A percentile compares a stretch with the other conserved stretches of the same genome.
Conservation (phyloP, 2,329 filamentous ascomycete genomes). For the Chrysoporthe deuterocubensis region DNA sequence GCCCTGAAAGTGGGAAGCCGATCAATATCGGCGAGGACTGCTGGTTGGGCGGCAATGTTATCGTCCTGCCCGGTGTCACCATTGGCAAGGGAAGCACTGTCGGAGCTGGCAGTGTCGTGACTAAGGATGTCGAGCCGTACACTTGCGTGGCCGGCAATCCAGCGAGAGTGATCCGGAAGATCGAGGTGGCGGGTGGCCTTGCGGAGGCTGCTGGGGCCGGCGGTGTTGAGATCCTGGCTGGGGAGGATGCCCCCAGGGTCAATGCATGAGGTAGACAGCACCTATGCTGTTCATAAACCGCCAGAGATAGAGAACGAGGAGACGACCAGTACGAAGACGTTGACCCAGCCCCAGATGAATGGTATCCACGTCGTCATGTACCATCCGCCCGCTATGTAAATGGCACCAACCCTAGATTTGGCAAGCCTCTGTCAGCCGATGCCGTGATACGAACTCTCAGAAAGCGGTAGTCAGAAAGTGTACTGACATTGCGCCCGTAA, state of each 20-base stretch:
- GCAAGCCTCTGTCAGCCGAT: constrained; percentile 19
- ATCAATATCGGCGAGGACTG: constrained; percentile 81
- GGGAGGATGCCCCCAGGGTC: constrained; percentile 21
- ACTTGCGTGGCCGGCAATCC: constrained; percentile 70
- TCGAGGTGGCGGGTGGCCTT: constrained; percentile 38
- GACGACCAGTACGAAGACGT: constrained; percentile 78
- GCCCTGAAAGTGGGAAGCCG: constrained; percentile 74
- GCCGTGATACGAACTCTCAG: not conserved
- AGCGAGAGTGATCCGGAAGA: constrained; percentile 58
- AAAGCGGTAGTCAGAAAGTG: not conserved
- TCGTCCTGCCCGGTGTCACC: constrained; percentile 75
- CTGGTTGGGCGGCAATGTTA: constrained; percentile 75
- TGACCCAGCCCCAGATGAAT: constrained; percentile 85
- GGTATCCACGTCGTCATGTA: constrained; percentile 95
- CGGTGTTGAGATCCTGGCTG: constrained; percentile 18
- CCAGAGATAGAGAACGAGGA: constrained; percentile 94
- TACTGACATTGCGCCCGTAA: constrained; percentile 78
- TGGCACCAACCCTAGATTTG: constrained; percentile 68
- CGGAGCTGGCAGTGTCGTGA: constrained; percentile 83
- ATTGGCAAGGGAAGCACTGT: constrained; percentile 76
- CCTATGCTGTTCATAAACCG: constrained; percentile 62
- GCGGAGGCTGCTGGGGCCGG: constrained; percentile 9
- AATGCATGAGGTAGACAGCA: constrained; percentile 5
- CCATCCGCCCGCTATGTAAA: constrained; percentile 83
- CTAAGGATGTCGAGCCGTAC: constrained; percentile 71